Conservation (phyloP, 352 stramenopile genomes). For the Blastocystis sp. region DNA sequence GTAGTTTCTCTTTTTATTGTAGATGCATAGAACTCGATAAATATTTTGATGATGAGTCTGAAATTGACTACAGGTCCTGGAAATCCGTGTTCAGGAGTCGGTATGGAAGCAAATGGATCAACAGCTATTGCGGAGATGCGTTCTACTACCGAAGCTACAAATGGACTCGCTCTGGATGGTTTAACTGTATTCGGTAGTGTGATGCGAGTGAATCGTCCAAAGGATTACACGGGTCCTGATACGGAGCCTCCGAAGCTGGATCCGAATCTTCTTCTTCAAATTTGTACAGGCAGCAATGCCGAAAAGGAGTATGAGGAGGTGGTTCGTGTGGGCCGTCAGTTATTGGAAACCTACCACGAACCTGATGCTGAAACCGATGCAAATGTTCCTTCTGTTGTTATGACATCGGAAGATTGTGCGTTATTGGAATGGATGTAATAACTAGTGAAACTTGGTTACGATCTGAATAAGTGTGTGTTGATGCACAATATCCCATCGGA, state of each 20-base stretch:
- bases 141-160: slow-evolving; percentile 37
- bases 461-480: slow-evolving; percentile 61
- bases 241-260: slow-evolving; percentile 59
- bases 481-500: slow-evolving; percentile 66
- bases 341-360: slow-evolving; percentile 48
- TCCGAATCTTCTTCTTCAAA: slow-evolving; percentile 56
- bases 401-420: not conserved
- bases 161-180: slow-evolving; percentile 61
- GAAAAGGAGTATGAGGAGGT: slow-evolving; percentile 56
- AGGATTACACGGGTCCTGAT: slow-evolving; percentile 63
- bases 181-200: slow-evolving; percentile 51
- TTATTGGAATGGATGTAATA: not conserved
- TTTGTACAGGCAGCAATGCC: slow-evolving; percentile 61
- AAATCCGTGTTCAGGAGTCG: slow-evolving; percentile 43
- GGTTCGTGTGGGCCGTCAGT: slow-evolving; percentile 25
- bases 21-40: slow-evolving; percentile 47
- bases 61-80: slow-evolving; percentile 60
- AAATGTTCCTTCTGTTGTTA: not conserved
- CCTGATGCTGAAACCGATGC: slow-evolving; percentile 19
- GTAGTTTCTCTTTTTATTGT: not conserved
- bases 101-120: slow-evolving; percentile 50
- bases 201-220: slow-evolving; percentile 59
- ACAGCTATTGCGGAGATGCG: slow-evolving; percentile 46
- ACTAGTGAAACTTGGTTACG: slow-evolving; percentile 43
- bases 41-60: slow-evolving; percentile 64